A percentile compares a stretch with the other conserved stretches of the same genome.
Conservation (phyloP, 2,329 filamentous ascomycete species). For the Exophiala sp. region DNA sequence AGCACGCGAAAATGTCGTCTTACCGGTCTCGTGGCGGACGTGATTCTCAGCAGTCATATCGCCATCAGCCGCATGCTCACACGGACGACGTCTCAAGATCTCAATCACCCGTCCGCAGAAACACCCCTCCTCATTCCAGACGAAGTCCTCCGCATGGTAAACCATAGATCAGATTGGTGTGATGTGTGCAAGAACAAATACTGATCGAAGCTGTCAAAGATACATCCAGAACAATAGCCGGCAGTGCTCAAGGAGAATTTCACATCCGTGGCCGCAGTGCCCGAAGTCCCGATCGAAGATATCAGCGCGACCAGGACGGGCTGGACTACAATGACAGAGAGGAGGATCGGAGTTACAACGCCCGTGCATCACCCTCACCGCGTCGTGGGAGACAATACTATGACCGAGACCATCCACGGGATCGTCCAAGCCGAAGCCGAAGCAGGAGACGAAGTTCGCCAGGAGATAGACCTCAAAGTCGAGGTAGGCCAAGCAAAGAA, state of each 20-base stretch:
- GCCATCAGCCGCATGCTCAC: slow-evolving; percentile 29
- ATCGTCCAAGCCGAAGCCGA: slow-evolving; percentile 28
- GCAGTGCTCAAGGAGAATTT: slow-evolving; percentile 37
- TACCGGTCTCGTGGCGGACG: slow-evolving; percentile 21
- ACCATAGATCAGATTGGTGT: slow-evolving; percentile 29
- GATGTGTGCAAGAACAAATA: slow-evolving; percentile 30
- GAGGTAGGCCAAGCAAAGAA: slow-evolving; percentile 46
- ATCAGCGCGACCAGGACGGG: slow-evolving; percentile 32
- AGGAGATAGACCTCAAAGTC: slow-evolving; percentile 36
- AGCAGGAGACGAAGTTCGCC: slow-evolving; percentile 32
- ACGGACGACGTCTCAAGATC: slow-evolving; percentile 43
- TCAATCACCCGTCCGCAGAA: slow-evolving; percentile 37
- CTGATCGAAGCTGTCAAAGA: slow-evolving; percentile 41
- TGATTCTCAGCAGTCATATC: slow-evolving; percentile 16
- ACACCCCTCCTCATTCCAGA: slow-evolving; percentile 41
- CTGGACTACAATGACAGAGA: slow-evolving; percentile 13
- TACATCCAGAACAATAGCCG: slow-evolving; percentile 35
- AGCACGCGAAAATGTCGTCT: slow-evolving; percentile 21
- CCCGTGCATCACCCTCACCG: slow-evolving; percentile 37
- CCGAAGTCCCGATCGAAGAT: slow-evolving; percentile 33
- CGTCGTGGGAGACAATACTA: slow-evolving; percentile 40
- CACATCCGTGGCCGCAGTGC: slow-evolving; percentile 33
- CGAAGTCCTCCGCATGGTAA: slow-evolving; percentile 46
- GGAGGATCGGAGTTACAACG: slow-evolving; percentile 34
- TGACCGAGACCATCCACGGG: slow-evolving; percentile 46